Evolutionary conservation across 129 eudicot genomes (phyloP).

Genomic region (Solidago caesia): DNA sequence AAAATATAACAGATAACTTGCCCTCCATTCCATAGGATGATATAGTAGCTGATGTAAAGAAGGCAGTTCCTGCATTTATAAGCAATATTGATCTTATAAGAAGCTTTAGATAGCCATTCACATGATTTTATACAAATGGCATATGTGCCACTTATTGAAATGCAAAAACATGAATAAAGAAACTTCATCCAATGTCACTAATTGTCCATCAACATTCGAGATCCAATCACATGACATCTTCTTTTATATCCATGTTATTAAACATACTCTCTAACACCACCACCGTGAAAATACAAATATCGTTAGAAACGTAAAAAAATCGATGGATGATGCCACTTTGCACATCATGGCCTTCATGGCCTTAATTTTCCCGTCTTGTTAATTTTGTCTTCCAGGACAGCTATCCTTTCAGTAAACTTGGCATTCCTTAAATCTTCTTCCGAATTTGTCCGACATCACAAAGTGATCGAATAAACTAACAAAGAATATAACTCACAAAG

Average conservation of each 20-base stretch:
- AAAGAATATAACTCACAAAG: neutral
- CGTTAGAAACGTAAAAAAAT: too few relatives aligned
- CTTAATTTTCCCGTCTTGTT: slow-evolving; percentile 54
- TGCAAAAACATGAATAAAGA: neutral
- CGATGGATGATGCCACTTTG: too few relatives aligned
- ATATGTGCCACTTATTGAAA: neutral
- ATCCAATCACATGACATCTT: too few relatives aligned
- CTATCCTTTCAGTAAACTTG: slow-evolving; percentile 56
- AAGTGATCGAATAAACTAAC: slow-evolving; percentile 1
- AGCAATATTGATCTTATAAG: neutral
- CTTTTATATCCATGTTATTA: too few relatives aligned
- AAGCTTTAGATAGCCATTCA: neutral
- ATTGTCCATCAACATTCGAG: too few relatives aligned
- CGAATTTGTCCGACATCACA: slow-evolving; percentile 49
- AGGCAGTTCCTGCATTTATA: slow-evolving; percentile 73
- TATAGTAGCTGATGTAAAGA: slow-evolving; percentile 87
- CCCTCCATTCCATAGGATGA: slow-evolving; percentile 97
- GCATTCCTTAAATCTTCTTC: slow-evolving; percentile 70
- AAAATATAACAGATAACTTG: slow-evolving; percentile 20
- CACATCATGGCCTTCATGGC: slow-evolving; percentile 29
- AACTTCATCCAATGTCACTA: neutral
- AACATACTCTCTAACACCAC: too few relatives aligned
- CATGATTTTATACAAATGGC: neutral
- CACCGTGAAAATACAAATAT: too few relatives aligned
- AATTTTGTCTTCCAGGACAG: slow-evolving; percentile 43